Conservation (phyloP, 305 asterid genomes). For the Solanum hybrid region DNA sequence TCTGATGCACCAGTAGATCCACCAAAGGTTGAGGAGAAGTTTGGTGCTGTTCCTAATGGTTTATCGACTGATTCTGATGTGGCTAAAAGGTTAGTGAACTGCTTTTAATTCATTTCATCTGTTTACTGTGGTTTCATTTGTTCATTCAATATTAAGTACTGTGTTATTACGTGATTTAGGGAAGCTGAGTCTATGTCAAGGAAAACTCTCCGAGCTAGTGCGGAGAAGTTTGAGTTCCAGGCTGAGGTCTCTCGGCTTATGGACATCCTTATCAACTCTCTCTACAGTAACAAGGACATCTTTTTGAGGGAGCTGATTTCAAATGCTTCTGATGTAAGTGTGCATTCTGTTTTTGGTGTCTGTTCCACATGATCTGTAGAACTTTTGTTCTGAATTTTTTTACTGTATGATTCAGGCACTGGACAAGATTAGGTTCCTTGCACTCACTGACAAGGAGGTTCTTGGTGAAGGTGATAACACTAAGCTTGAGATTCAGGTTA, state of each 20-base stretch:
- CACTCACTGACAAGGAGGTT: constrained; percentile 84
- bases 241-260: constrained; percentile 95
- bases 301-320: constrained; percentile 96
- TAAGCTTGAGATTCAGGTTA: constrained; percentile 91
- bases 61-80: constrained; percentile 89
- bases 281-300: constrained; percentile 89
- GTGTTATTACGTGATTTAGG: constrained; percentile 32
- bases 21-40: constrained; percentile 87
- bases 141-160: not conserved
- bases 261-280: constrained; percentile 95
- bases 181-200: constrained; percentile 87
- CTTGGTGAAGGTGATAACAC: constrained; percentile 90
- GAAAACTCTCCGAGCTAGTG: constrained; percentile 49
- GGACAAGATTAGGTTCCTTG: constrained; percentile 80
- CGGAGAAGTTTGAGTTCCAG: constrained; percentile 91
- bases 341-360: not conserved
- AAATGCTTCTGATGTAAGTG: constrained; percentile 94
- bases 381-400: not conserved
- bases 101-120: not conserved
- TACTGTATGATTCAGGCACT: constrained; percentile 44
- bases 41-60: constrained; percentile 78
- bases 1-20: constrained; percentile 70
- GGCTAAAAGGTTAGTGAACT: constrained; percentile 44
- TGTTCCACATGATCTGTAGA: not conserved
- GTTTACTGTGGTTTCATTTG: not conserved